Evolutionary conservation across 495 filamentous ascomycete species (phyloP).

Genomic region (Penicillium steckii): DNA sequence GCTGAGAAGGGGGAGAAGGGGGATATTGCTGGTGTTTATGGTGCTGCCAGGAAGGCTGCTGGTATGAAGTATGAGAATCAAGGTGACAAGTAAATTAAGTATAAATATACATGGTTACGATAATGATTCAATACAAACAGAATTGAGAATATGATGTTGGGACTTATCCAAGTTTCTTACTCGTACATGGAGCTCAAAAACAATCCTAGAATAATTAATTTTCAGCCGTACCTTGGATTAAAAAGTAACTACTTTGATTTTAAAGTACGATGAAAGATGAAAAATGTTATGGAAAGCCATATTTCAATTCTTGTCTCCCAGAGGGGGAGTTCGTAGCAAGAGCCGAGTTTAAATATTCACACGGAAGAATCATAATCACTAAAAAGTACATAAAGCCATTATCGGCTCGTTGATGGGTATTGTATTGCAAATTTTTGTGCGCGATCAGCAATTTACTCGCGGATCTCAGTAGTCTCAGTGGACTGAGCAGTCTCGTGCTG

Average conservation of each 20-base stretch:
- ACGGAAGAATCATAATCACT: constrained; percentile 10
- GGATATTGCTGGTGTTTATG: constrained; percentile 84
- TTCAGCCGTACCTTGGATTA: no score
- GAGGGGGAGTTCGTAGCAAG: constrained; percentile 11
- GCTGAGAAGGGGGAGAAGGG: constrained; percentile 70
- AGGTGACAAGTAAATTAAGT: neutral
- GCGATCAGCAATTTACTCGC: constrained; percentile 7
- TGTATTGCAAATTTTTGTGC: neutral
- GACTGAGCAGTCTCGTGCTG: constrained; percentile 23
- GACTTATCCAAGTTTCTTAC: no score
- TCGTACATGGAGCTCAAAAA: no score
- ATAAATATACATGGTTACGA: neutral
- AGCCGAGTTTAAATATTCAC: constrained; percentile 19
- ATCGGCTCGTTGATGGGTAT: neutral
- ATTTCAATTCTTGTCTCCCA: constrained; percentile 14
- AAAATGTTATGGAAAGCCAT: constrained; percentile 8
- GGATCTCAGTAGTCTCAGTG: constrained; percentile 6
- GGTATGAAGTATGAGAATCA: constrained; percentile 69
- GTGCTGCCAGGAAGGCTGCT: constrained; percentile 64
- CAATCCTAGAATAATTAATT: no score
- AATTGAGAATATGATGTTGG: no score
- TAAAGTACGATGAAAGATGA: no score
- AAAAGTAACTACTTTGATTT: no score
- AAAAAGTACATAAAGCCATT: constrained; percentile 9
- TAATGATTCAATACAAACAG: no score